phyloP scores from a whole-genome alignment of 495 filamentous ascomycete species.

The Pyrenula aspistea region DNA sequence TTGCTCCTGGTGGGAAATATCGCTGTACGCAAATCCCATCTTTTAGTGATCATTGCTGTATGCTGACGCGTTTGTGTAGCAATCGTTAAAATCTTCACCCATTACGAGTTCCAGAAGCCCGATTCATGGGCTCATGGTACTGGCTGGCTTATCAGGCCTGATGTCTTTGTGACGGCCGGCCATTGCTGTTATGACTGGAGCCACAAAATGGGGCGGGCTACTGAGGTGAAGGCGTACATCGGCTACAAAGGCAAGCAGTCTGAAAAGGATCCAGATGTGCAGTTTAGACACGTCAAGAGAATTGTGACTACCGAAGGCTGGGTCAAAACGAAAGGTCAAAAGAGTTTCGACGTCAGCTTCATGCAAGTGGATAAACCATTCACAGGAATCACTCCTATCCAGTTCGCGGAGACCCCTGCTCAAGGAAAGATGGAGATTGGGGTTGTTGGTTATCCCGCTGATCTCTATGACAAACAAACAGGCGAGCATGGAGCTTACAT shows the following conservation, averaged over 20 bases:
- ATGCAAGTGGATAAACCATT: constrained; percentile 24
- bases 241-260: constrained; percentile 21
- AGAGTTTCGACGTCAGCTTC: constrained; percentile 22
- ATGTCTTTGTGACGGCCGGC: constrained; percentile 25
- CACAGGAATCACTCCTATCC: constrained; percentile 16
- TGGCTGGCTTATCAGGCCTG: constrained; percentile 24
- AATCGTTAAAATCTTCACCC: constrained; percentile 25
- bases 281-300: constrained; percentile 19
- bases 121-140: constrained; percentile 18
- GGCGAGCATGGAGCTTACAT: constrained; percentile 24
- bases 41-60: background rate
- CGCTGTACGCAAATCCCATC: constrained; percentile 11
- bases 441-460: constrained; percentile 30
- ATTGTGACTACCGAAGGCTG: constrained; percentile 24
- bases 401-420: constrained; percentile 17
- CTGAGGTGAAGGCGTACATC: constrained; percentile 23
- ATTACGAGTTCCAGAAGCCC: constrained; percentile 16
- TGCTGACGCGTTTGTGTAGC: constrained; percentile 10
- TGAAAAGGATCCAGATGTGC: constrained; percentile 16
- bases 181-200: constrained; percentile 25
- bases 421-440: constrained; percentile 17
- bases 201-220: constrained; percentile 15
- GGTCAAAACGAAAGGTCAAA: constrained; percentile 18
- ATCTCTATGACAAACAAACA: constrained; percentile 9
- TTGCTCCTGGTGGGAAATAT: constrained; percentile 21